Base-by-base conservation (phyloP, 805 yeast genomes). In the Spathaspora boniae region DNA sequence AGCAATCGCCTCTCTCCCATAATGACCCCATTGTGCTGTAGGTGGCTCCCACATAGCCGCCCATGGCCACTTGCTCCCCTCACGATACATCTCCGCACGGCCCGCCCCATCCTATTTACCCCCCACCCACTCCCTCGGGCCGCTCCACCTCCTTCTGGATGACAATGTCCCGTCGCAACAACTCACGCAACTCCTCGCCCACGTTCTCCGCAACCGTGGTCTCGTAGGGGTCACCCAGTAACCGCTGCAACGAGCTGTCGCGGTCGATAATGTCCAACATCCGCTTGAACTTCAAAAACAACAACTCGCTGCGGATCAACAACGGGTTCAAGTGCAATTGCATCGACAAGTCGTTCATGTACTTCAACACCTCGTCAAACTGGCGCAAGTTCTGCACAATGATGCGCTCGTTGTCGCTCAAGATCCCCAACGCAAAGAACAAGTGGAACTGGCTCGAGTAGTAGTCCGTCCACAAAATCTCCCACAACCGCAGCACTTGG, bases 341-440 rank as follows among this genome's bases (percentile, higher is more conserved):
- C 68, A 82, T 82, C 33, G 86, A 79, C 40, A 93, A 70, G 50
- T 91, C 97, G 60, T 93, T 93, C 77, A 91, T 84, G 55, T 84
- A 93, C 62, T 85, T 87, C 51, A 93, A 72, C 17, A 93, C 89
- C 55, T 91, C 96, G 54, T 93, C 98, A 61, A 93, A 91, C 42
- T 80, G 78, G 21, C 67, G 67, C 41, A 93, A 66, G 49, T 86
- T 83, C 26, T 80, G 76, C 43, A 81, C 77, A 20, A 91, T 85
- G 26, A 85, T 79, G 31, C 80, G 75, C 48, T 88, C 85, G 57
- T 89, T 81, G 48, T 86, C 87, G 51, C 91, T 94, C 31, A 93
- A 68, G n/a, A 93, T 80, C 0, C 95, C 93, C 46, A 91, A 64
- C 14, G 95, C 91, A 48, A 93, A 72, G 52, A 93, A 88, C 24